These are phyloP conservation scores for Fusarium xyrophilum DNA, from an alignment of 2,329 filamentous ascomycete species.

Conservation along the genomic window DNA sequence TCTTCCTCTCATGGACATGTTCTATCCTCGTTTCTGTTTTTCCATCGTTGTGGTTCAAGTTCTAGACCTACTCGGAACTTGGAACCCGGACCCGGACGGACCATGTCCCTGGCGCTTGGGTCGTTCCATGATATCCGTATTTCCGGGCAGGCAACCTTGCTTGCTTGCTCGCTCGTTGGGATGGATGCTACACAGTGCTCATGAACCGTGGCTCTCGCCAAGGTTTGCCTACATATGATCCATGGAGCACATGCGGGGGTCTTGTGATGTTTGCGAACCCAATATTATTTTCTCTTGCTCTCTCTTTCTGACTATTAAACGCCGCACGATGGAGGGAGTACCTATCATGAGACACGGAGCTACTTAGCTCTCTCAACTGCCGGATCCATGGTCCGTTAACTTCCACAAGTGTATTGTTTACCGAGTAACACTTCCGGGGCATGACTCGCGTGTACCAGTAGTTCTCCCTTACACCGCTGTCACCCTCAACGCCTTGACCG, in stretches of 20 bases:
- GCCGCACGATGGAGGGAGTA: neutral
- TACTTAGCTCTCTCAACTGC: slow-evolving; percentile 22
- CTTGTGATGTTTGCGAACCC: slow-evolving; percentile 1
- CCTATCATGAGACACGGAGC: neutral
- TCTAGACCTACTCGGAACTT: slow-evolving; percentile 1
- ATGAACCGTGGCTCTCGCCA: neutral
- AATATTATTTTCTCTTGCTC: neutral
- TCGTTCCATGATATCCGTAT: slow-evolving; percentile 7
- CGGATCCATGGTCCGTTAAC: slow-evolving; percentile 21
- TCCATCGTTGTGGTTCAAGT: slow-evolving; percentile 4
- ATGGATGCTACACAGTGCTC: slow-evolving; percentile 30
- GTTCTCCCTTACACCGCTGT: slow-evolving; percentile 24
- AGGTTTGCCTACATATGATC: slow-evolving; percentile 10
- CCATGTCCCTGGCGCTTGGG: slow-evolving; percentile 25
- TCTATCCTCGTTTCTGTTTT: slow-evolving; percentile 1
- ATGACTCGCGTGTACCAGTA: slow-evolving; percentile 30
- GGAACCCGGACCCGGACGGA: slow-evolving; percentile 3
- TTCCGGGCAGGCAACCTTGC: slow-evolving; percentile 1
- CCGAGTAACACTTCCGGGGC: slow-evolving; percentile 8
- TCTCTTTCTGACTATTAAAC: neutral
- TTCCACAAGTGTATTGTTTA: slow-evolving; percentile 12
- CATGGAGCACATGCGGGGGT: slow-evolving; percentile 19
- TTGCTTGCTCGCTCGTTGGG: neutral
- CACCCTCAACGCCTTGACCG: slow-evolving; percentile 17
- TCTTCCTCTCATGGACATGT: slow-evolving; percentile 1